Percentiles rank a stretch among this genome's conserved stretches.
These are phyloP conservation scores for Kazachstania bromeliacearum DNA, from an alignment of 805 yeast genomes.

Conservation along the genomic window DNA sequence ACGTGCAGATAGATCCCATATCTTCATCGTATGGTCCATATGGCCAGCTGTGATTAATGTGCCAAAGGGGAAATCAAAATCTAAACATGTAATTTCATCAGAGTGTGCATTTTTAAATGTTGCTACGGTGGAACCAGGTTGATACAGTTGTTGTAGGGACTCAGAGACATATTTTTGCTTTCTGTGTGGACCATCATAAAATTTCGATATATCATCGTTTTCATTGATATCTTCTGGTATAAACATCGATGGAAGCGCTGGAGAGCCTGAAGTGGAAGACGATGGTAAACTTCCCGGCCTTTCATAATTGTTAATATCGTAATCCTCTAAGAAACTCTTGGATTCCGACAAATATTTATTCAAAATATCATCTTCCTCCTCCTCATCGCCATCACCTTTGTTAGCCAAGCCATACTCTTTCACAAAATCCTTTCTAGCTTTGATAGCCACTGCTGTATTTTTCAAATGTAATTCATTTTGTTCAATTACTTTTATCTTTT, in stretches of 20 bases:
- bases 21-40: constrained; percentile 65
- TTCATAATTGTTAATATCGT: constrained; percentile 1
- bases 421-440: constrained; percentile 33
- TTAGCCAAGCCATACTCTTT: constrained; percentile 29
- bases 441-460: constrained; percentile 33
- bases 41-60: constrained; percentile 63
- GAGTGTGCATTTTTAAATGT: constrained; percentile 43
- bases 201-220: constrained; percentile 3
- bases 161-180: constrained; percentile 7
- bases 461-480: constrained; percentile 44
- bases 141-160: constrained; percentile 6
- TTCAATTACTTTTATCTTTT: constrained; percentile 45
- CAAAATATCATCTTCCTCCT: constrained; percentile 5
- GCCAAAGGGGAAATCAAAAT: constrained; percentile 66
- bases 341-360: constrained; percentile 5
- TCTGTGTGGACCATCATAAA: constrained; percentile 6
- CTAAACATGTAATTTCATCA: constrained; percentile 46
- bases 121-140: constrained; percentile 40
- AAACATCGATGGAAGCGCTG: constrained; percentile 4
- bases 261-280: constrained; percentile 1
- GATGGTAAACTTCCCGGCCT: constrained; percentile 4
- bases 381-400: constrained; percentile 1
- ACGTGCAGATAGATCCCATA: constrained; percentile 69
- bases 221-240: constrained; percentile 2
- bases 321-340: constrained; percentile 5